Evolutionary conservation across 352 stramenopile species (phyloP), one percentile per base, ranked within the genome.

Genomic region (Phytophthora pseudosyringae): DNA sequence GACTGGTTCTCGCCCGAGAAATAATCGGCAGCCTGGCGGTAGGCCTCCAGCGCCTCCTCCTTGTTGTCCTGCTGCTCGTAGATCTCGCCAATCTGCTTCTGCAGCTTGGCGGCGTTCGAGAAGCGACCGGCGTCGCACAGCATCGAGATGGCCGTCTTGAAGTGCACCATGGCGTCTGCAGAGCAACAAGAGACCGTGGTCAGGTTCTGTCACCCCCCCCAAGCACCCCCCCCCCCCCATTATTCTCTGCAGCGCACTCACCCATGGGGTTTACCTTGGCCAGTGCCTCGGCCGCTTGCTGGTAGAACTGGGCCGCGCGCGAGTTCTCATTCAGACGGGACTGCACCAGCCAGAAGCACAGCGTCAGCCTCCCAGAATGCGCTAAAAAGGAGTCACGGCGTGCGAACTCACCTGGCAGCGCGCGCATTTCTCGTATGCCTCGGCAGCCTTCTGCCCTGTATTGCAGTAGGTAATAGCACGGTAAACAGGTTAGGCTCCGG

Each of bases 51-150:
- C 46, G 83, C 73, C 26, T 97, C 86, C 31, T 95, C 80, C 60
- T 94, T 94, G 55, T 97, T 91, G 67, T 97, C 87, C 64, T 98
- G 91, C 31, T 85, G 88, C 73, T 99, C 97, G 67, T 97, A 98
- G 41, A 98, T 93, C 75, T 99, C 96, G 0, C 88, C 97, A 67
- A 98, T 95, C 76, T 98, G 92, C 63, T 98, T 98, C 47, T 93
- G 93, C 48, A 99, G 68, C 73, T 98, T 99, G 38, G 97, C 97
- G 11, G 96, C 97, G 65, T 98, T 98, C 35, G 87, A 97, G 62
- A 99, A 97, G 26, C 97, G 86, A 16, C 96, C 97, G 7, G 95
- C 93, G 47, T 99, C 97, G 63, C 91, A 98, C 36, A 98, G 82
- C 68, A 99, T 89, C n/a, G 88, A 86, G 29, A 99, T 97, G 2